Conservation (phyloP, 2,329 filamentous ascomycete genomes). For the Dactylella cylindrospora region DNA sequence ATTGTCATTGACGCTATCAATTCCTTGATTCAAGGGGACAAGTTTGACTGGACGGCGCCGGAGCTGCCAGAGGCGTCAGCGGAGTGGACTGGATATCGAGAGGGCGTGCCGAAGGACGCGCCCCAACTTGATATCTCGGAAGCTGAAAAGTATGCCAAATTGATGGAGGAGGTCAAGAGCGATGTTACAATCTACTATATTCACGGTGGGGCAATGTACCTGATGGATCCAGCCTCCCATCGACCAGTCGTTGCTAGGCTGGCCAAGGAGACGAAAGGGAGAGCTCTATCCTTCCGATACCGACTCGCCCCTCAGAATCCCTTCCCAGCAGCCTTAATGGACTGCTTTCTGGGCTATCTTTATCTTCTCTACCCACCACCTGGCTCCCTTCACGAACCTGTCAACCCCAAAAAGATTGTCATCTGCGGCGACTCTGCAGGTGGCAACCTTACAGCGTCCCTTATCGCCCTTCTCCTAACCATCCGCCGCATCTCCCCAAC, state of each 20-base stretch:
- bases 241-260: constrained; percentile 62
- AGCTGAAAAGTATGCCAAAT: constrained; percentile 63
- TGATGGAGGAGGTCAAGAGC: constrained; percentile 68
- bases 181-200: constrained; percentile 49
- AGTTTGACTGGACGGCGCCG: constrained; percentile 54
- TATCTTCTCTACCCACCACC: constrained; percentile 70
- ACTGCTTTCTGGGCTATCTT: constrained; percentile 72
- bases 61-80: constrained; percentile 63
- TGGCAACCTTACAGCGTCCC: constrained; percentile 67
- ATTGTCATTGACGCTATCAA: constrained; percentile 63
- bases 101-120: constrained; percentile 47
- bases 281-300: constrained; percentile 72
- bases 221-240: constrained; percentile 70
- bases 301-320: constrained; percentile 72
- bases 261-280: constrained; percentile 65
- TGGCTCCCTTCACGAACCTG: constrained; percentile 66
- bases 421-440: constrained; percentile 75
- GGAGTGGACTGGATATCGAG: constrained; percentile 75
- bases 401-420: constrained; percentile 67
- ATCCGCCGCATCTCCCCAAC: constrained; percentile 54
- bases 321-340: constrained; percentile 73
- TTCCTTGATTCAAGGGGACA: constrained; percentile 54
- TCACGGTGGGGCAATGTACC: constrained; percentile 49
- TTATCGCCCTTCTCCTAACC: constrained; percentile 70
- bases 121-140: constrained; percentile 56